Evolutionary conservation across 2,329 filamentous ascomycete species (phyloP).

Genomic region (Beauveria asiatica): DNA sequence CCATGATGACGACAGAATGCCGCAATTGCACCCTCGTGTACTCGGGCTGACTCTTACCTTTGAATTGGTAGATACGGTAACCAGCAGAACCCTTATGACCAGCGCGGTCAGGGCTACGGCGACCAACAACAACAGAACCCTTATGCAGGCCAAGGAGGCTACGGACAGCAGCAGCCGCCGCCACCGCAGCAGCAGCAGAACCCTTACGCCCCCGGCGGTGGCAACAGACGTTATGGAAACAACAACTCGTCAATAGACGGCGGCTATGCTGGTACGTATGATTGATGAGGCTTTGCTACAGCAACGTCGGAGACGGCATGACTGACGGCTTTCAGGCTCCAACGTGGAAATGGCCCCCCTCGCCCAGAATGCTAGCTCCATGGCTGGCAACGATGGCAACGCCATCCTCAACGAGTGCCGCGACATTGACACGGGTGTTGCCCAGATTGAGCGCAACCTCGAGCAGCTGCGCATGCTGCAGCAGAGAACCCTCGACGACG

Average conservation of each 20-base stretch:
- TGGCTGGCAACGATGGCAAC: conserved; percentile 53
- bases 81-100: conserved; percentile 50
- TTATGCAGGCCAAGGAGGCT: conserved; percentile 10
- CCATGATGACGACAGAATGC: neutral
- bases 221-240: conserved; percentile 16
- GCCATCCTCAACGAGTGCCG: conserved; percentile 78
- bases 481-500: conserved; percentile 62
- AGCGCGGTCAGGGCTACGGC: conserved; percentile 24
- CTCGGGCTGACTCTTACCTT: neutral
- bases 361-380: conserved; percentile 39
- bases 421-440: conserved; percentile 69
- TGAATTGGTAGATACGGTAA: conserved; percentile 41
- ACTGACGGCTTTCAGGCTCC: conserved; percentile 25
- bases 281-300: neutral
- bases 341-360: conserved; percentile 67
- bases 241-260: conserved; percentile 19
- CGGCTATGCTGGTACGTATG: conserved; percentile 23
- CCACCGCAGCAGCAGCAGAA: conserved; percentile 6
- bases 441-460: conserved; percentile 64
- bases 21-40: neutral
- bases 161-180: conserved; percentile 1
- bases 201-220: conserved; percentile 4
- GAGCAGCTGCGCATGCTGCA: conserved; percentile 64
- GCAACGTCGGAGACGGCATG: neutral
- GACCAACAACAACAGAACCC: conserved; percentile 6